Conservation (phyloP, 306 rosid species). For the Begonia peltatifolia region DNA sequence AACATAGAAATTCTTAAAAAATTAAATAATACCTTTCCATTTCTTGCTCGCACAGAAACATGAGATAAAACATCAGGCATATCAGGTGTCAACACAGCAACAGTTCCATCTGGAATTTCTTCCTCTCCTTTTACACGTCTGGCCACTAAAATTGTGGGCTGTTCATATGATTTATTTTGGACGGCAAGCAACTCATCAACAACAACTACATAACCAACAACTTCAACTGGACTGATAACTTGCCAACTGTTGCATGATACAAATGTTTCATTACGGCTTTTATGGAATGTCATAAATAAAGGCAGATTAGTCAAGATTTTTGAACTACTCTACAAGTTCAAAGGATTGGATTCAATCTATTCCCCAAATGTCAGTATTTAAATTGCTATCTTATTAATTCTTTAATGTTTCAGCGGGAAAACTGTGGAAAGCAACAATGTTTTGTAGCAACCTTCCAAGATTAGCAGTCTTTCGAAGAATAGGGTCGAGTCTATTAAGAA, state of each 20-base stretch:
- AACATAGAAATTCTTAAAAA: no score
- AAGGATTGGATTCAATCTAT: no score
- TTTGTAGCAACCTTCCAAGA: conserved; percentile 66
- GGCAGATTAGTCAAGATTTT: no score
- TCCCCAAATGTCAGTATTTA: no score
- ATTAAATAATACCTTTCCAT: conserved; percentile 51
- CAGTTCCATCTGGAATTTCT: conserved; percentile 96
- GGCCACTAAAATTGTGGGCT: conserved; percentile 84
- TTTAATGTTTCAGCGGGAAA: conserved; percentile 13
- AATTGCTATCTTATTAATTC: background rate
- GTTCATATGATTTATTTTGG: conserved; percentile 68
- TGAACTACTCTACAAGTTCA: background rate
- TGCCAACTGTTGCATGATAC: conserved; percentile 73
- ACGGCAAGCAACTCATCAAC: conserved; percentile 87
- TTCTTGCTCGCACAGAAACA: conserved; percentile 99
- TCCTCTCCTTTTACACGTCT: conserved; percentile 90
- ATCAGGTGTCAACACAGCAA: conserved; percentile 95
- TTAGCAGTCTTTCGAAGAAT: conserved; percentile 83
- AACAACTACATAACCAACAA: conserved; percentile 69
- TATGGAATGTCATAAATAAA: background rate
- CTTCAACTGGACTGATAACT: conserved; percentile 90
- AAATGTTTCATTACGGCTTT: conserved; percentile 22
- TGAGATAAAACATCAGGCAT: conserved; percentile 99
- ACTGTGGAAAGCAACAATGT: background rate
- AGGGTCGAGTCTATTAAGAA: conserved; percentile 82